Conservation (phyloP, 257 asterid genomes). For the Salvia hispanica region DNA sequence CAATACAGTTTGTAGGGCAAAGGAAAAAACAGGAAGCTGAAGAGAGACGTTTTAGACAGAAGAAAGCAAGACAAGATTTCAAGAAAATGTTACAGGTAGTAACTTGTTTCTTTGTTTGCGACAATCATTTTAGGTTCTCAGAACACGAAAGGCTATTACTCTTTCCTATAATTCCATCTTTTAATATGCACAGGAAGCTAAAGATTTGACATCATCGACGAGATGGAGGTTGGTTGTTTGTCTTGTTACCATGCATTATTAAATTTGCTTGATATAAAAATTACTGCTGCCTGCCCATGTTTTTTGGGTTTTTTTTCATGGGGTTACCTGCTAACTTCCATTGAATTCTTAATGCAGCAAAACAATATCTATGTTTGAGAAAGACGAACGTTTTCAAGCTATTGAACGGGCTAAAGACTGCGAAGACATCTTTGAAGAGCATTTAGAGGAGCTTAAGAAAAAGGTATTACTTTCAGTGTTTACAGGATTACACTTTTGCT, state of each 20-base stretch:
- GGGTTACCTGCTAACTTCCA: constrained; percentile 21
- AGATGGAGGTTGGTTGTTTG: constrained; percentile 79
- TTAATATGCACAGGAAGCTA: constrained; percentile 61
- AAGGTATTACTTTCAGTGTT: constrained; percentile 49
- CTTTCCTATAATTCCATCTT: constrained; percentile 12
- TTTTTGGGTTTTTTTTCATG: constrained; percentile 4
- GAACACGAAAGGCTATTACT: constrained; percentile 7
- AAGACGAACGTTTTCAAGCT: constrained; percentile 83
- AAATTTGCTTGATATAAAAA: constrained; percentile 7
- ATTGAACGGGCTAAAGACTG: constrained; percentile 81
- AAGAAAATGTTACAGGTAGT: constrained; percentile 78
- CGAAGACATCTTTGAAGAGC: constrained; percentile 81
- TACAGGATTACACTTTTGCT: not conserved
- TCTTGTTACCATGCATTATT: constrained; percentile 14
- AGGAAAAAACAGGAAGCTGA: constrained; percentile 89
- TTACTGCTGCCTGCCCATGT: not conserved
- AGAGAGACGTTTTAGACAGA: constrained; percentile 78
- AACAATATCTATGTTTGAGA: constrained; percentile 67
- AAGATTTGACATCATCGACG: constrained; percentile 67
- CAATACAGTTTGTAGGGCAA: constrained; percentile 71
- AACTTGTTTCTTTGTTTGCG: constrained; percentile 32
- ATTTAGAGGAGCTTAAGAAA: constrained; percentile 69
- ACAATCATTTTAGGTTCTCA: constrained; percentile 2
- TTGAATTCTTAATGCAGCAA: constrained; percentile 59
- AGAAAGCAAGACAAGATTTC: constrained; percentile 81